Percentiles rank a stretch among this genome's conserved stretches.
These are phyloP conservation scores for Talaromyces sp. DNA, from an alignment of 2,329 filamentous ascomycete genomes.

Conservation along the genomic window DNA sequence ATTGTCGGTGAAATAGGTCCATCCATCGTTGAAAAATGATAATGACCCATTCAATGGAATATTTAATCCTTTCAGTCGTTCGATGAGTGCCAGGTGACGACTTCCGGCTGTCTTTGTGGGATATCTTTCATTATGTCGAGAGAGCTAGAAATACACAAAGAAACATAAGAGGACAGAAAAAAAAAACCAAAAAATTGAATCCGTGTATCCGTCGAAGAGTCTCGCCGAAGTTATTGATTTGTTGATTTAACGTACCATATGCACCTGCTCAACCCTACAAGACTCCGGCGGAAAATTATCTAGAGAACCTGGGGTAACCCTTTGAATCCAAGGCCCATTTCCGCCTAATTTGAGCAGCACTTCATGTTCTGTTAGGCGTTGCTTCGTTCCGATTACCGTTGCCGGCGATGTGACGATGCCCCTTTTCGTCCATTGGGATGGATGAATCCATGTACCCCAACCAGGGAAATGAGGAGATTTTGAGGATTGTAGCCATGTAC, in stretches of 20 bases:
- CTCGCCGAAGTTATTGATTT: not conserved
- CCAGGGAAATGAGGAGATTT: slow-evolving; percentile 19
- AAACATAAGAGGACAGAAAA: not conserved
- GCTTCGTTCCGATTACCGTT: not conserved
- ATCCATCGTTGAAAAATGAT: slow-evolving; percentile 52
- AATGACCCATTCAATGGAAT: slow-evolving; percentile 51
- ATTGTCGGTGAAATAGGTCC: slow-evolving; percentile 54
- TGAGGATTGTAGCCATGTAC: not conserved
- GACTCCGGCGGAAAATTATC: slow-evolving; percentile 47
- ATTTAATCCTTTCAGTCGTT: slow-evolving; percentile 46
- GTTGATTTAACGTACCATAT: slow-evolving; percentile 48
- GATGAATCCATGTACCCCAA: slow-evolving; percentile 25
- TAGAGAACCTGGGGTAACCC: slow-evolving; percentile 33
- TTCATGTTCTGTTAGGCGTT: slow-evolving; percentile 42
- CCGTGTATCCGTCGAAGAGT: not conserved
- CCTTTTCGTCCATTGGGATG: not conserved
- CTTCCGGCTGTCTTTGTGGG: slow-evolving; percentile 52
- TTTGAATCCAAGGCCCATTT: slow-evolving; percentile 57
- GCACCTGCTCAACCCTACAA: slow-evolving; percentile 57
- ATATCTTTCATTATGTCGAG: slow-evolving; percentile 59
- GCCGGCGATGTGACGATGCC: not conserved
- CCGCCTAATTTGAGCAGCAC: slow-evolving; percentile 56
- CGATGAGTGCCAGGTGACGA: slow-evolving; percentile 51
- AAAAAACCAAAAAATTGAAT: not conserved
- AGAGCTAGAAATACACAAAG: slow-evolving; percentile 43